phyloP scores from a whole-genome alignment of 495 filamentous ascomycete genomes.

The Penicillium pulvis region DNA sequence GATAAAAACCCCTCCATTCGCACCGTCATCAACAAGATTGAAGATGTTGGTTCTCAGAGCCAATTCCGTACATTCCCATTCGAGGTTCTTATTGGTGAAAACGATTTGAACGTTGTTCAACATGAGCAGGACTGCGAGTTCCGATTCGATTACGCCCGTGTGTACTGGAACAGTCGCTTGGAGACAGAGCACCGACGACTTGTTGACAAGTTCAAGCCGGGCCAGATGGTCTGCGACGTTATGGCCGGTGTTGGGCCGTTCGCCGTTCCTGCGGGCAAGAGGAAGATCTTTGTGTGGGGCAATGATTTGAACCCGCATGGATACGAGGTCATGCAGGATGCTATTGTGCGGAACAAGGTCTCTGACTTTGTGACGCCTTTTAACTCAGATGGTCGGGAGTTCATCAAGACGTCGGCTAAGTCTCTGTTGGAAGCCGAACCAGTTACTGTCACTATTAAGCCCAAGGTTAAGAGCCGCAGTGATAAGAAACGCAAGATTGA shows the following conservation, averaged over 20 bases:
- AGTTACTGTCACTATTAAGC: slow-evolving; percentile 46
- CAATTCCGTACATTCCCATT: slow-evolving; percentile 91
- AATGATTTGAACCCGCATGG: slow-evolving; percentile 97
- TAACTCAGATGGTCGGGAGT: slow-evolving; percentile 76
- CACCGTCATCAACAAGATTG: slow-evolving; percentile 95
- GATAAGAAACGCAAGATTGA: slow-evolving; percentile 26
- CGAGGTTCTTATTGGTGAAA: slow-evolving; percentile 81
- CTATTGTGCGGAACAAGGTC: slow-evolving; percentile 80
- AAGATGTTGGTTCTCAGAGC: slow-evolving; percentile 80
- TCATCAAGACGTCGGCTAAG: slow-evolving; percentile 71
- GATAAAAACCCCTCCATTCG: slow-evolving; percentile 81
- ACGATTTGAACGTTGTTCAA: slow-evolving; percentile 78
- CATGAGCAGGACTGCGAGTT: slow-evolving; percentile 54
- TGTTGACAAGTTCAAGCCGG: slow-evolving; percentile 72
- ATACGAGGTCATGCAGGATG: slow-evolving; percentile 66
- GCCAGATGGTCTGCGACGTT: slow-evolving; percentile 91
- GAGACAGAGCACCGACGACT: slow-evolving; percentile 85
- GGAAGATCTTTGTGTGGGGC: slow-evolving; percentile 90
- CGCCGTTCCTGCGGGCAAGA: slow-evolving; percentile 87
- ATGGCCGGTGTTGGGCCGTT: slow-evolving; percentile 99
- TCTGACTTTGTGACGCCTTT: slow-evolving; percentile 71
- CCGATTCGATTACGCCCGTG: slow-evolving; percentile 64
- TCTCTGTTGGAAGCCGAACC: slow-evolving; percentile 56
- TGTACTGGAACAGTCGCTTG: slow-evolving; percentile 96
- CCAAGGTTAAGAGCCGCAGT: slow-evolving; percentile 27